Conservation (phyloP, 1,139 yeast species). For the Zygosaccharomyces sapae region DNA sequence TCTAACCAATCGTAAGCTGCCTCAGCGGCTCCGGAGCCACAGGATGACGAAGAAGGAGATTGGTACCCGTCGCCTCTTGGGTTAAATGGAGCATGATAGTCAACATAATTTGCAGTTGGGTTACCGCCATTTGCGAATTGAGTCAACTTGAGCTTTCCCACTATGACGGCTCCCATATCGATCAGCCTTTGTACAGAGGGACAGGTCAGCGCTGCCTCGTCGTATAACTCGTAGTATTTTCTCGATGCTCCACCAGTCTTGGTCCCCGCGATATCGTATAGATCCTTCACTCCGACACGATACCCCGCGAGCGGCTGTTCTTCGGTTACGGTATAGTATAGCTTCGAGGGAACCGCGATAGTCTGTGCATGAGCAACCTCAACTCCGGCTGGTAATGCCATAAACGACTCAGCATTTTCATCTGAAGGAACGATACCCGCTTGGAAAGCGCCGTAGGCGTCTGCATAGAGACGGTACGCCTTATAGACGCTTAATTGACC, state of each 20-base stretch:
- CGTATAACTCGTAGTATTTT: slow-evolving; percentile 2
- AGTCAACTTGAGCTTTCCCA: slow-evolving; percentile 5
- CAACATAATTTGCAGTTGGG: slow-evolving; percentile 4
- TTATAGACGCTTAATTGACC: slow-evolving; percentile 2
- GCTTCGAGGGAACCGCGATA: slow-evolving; percentile 3
- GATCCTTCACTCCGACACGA: slow-evolving; percentile 4
- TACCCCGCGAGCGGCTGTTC: slow-evolving; percentile 4
- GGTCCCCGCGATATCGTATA: slow-evolving; percentile 4
- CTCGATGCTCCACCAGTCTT: slow-evolving; percentile 6
- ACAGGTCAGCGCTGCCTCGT: slow-evolving; percentile 3
- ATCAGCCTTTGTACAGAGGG: slow-evolving; percentile 4
- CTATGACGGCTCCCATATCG: slow-evolving; percentile 2
- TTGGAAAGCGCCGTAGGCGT: slow-evolving; percentile 4
- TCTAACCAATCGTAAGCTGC: slow-evolving; percentile 6
- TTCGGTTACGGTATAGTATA: slow-evolving; percentile 3
- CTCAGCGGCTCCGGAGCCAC: slow-evolving; percentile 6
- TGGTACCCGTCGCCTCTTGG: slow-evolving; percentile 5
- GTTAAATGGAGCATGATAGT: slow-evolving; percentile 3
- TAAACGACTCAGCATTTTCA: slow-evolving; percentile 2
- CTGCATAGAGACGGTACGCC: slow-evolving; percentile 3
- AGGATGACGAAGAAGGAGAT: slow-evolving; percentile 5
- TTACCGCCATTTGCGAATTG: slow-evolving; percentile 4
- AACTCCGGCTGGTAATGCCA: slow-evolving; percentile 4
- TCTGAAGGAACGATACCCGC: slow-evolving; percentile 4
- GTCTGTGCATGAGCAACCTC: slow-evolving; percentile 4